phyloP scores from a whole-genome alignment of 306 rosid genomes.

The Biancaea sappan region DNA sequence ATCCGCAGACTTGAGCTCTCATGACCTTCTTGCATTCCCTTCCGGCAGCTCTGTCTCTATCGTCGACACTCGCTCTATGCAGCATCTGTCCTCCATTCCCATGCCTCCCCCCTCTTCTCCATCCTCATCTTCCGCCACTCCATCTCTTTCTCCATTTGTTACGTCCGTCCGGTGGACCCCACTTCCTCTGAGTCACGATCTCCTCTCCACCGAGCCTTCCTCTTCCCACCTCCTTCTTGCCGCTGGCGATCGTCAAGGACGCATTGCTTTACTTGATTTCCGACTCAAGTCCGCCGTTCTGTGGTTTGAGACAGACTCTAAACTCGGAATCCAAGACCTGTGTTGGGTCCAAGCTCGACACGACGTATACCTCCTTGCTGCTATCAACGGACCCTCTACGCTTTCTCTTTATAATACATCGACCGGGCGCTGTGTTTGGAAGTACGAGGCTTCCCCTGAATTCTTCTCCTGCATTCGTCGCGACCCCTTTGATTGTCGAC shows the following conservation, averaged over 20 bases:
- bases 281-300: conserved; percentile 58
- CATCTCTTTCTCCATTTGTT: conserved; percentile 78
- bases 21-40: conserved; percentile 87
- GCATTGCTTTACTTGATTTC: conserved; percentile 80
- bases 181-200: conserved; percentile 71
- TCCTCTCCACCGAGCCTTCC: conserved; percentile 86
- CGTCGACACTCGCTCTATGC: conserved; percentile 81
- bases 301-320: conserved; percentile 79
- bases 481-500: conserved; percentile 95
- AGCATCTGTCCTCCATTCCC: conserved; percentile 69
- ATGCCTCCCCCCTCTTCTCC: conserved; percentile 69
- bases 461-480: conserved; percentile 77
- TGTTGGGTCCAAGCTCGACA: conserved; percentile 85
- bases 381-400: conserved; percentile 70
- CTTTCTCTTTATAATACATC: conserved; percentile 66
- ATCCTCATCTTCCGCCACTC: conserved; percentile 23
- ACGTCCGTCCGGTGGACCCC: conserved; percentile 94
- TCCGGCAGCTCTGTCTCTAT: conserved; percentile 88
- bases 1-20: conserved; percentile 78
- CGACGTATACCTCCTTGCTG: conserved; percentile 65
- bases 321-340: conserved; percentile 75
- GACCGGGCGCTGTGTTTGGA: conserved; percentile 84
- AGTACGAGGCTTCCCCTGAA: conserved; percentile 84
- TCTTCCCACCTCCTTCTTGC: conserved; percentile 86
- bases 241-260: conserved; percentile 94